Conservation (phyloP, 129 eudicot genomes). For the Tagetes erecta region DNA sequence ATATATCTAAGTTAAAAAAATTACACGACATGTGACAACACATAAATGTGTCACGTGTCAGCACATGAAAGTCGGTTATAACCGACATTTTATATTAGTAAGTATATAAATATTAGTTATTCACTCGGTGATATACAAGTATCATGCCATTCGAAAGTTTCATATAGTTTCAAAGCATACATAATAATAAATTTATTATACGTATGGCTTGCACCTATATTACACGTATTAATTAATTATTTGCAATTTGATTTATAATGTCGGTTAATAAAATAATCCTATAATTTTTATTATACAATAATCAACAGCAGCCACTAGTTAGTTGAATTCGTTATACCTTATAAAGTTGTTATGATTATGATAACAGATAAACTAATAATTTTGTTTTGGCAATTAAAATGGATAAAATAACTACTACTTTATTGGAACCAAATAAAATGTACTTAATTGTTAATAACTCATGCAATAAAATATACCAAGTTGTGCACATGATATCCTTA, state of each 20-base stretch:
- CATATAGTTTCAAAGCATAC: too few species aligned
- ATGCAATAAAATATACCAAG: too few species aligned
- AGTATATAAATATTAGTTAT: too few species aligned
- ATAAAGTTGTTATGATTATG: conserved; percentile 11
- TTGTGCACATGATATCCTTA: too few species aligned
- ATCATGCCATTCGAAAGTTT: too few species aligned
- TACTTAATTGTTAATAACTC: background rate
- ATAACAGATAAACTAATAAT: conserved; percentile 9
- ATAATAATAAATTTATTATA: too few species aligned
- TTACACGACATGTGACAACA: too few species aligned
- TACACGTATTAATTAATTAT: background rate
- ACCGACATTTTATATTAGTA: too few species aligned
- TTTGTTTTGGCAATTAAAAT: conserved; percentile 2
- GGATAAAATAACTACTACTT: background rate
- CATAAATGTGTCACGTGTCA: too few species aligned
- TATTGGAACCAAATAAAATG: background rate
- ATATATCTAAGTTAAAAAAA: too few species aligned
- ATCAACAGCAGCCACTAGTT: conserved; percentile 17
- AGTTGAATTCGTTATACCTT: background rate
- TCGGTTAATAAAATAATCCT: background rate
- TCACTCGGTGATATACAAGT: too few species aligned
- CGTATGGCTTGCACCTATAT: background rate
- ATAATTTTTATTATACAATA: background rate
- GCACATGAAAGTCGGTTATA: too few species aligned
- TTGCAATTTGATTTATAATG: background rate